Conservation (phyloP, 129 eudicot genomes). For the Saposhnikovia divaricata region DNA sequence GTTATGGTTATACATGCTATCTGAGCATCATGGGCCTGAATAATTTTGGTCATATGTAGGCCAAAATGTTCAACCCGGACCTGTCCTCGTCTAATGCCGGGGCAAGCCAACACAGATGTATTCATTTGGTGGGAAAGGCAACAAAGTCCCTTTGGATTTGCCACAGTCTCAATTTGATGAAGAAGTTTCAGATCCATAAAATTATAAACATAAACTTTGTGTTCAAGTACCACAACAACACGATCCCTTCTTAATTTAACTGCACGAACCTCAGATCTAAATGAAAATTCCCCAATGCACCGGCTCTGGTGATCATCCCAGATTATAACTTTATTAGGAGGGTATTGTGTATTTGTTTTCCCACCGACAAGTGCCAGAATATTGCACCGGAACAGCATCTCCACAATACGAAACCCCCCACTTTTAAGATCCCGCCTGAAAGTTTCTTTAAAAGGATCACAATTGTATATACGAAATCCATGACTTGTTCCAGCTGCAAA, state of each 20-base stretch:
- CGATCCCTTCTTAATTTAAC: constrained; percentile 10
- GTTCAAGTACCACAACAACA: constrained; percentile 14
- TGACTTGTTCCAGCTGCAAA: constrained; percentile 12
- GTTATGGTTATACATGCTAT: constrained; percentile 11
- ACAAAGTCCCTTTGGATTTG: constrained; percentile 3
- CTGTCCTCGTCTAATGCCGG: constrained; percentile 8
- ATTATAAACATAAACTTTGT: constrained; percentile 10
- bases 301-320: constrained; percentile 15
- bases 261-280: constrained; percentile 11
- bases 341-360: constrained; percentile 7
- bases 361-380: constrained; percentile 15
- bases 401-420: constrained; percentile 11
- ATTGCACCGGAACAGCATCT: constrained; percentile 9
- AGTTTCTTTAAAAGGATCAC: constrained; percentile 16
- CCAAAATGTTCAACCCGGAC: constrained; percentile 13
- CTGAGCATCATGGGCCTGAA: constrained; percentile 8
- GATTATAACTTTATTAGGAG: constrained; percentile 10
- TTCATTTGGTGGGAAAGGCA: constrained; percentile 13
- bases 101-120: constrained; percentile 15
- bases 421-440: constrained; percentile 10
- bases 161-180: constrained; percentile 12
- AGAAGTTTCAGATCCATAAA: constrained; percentile 13
- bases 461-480: constrained; percentile 10
- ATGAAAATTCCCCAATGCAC: constrained; percentile 12
- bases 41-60: constrained; percentile 10